Base-by-base conservation (phyloP, 495 filamentous ascomycete species). In the Apiosordaria backusii region DNA sequence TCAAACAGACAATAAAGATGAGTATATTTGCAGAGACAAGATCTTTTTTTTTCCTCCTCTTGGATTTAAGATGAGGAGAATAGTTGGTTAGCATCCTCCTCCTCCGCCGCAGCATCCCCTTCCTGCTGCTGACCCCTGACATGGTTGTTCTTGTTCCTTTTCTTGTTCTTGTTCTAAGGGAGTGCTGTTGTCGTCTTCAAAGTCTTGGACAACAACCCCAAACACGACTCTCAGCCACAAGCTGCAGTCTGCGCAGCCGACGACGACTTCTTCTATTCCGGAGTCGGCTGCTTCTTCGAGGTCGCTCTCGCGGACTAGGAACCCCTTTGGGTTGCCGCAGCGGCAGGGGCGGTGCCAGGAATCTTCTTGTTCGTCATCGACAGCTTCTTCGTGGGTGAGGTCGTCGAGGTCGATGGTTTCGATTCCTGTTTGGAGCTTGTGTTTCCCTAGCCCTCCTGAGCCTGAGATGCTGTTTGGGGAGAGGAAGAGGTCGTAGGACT, bases 221-320 rank as follows among this genome's bases (percentile, higher is more conserved):
- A 92, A 93, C 53, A 86, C 77, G 29, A 96, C 86, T 71, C 87
- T 88, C 73, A 93, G 75, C 87, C 87, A 94, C 61, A 96, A 81
- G 79, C 90, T 94, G 72, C 92, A 96, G 58, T 92, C 90, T 19
- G 82, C 81, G 75, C 92, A 96, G 21, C 89, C 90, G 27, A 92
- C 85, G 66, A 89, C 82, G 66, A 95, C 75, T 79, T 93, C 90
- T 13, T 45, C 35, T 2, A 45, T 10, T 0, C 90, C 86, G 68
- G 83, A 77, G 50, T 88, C 78, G 58, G 72, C 80, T 67, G 86
- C 84, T 70, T 84, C 84, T 70, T 91, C 90, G 40, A 97, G 76
- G 70, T 96, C 89, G 4, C 72, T 70, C 73, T 96, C 92, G 1
- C 79, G 83, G 13, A 96, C 80, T 26, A 86, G 67, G 65, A 89